Percentiles rank a stretch among this genome's conserved stretches.
phyloP scores from a whole-genome alignment of 202 grass and related monocot species.

The Setaria viridis region DNA sequence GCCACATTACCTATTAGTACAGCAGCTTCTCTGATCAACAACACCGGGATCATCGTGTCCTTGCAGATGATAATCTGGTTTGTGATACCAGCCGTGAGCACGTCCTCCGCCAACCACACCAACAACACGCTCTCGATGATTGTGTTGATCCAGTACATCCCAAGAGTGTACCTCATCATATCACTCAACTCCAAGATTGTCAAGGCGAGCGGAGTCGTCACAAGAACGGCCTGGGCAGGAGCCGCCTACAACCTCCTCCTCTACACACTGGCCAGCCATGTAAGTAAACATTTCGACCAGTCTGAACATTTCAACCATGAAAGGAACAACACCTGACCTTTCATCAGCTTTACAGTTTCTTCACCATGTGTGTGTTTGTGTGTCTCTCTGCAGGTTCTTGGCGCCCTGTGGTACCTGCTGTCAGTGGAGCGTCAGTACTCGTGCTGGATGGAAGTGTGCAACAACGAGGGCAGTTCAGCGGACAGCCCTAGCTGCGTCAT shows the following conservation, averaged over 20 bases:
- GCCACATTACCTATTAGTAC: too few relatives aligned
- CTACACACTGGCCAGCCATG: slow-evolving; percentile 91
- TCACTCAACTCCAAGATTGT: slow-evolving; percentile 81
- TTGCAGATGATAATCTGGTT: slow-evolving; percentile 88
- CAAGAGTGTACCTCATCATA: slow-evolving; percentile 75
- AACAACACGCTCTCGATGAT: slow-evolving; percentile 88
- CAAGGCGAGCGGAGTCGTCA: slow-evolving; percentile 77
- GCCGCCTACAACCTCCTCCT: slow-evolving; percentile 93
- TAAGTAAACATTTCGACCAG: slow-evolving; percentile 17
- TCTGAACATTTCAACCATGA: neutral
- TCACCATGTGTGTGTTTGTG: too few relatives aligned
- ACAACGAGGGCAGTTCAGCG: slow-evolving; percentile 33
- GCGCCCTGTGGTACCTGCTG: slow-evolving; percentile 88
- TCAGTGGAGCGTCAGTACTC: slow-evolving; percentile 92
- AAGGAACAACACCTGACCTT: too few relatives aligned
- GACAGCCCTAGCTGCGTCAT: slow-evolving; percentile 34
- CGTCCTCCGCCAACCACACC: slow-evolving; percentile 66
- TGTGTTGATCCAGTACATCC: slow-evolving; percentile 90
- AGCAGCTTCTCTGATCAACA: neutral
- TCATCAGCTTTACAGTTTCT: too few relatives aligned
- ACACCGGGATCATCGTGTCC: neutral
- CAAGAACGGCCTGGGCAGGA: slow-evolving; percentile 81
- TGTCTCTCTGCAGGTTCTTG: slow-evolving; percentile 57
- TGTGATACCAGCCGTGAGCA: slow-evolving; percentile 77
- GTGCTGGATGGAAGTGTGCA: slow-evolving; percentile 72